Conservation (phyloP, 208 protist species). For the Borovskyia barvae region DNA sequence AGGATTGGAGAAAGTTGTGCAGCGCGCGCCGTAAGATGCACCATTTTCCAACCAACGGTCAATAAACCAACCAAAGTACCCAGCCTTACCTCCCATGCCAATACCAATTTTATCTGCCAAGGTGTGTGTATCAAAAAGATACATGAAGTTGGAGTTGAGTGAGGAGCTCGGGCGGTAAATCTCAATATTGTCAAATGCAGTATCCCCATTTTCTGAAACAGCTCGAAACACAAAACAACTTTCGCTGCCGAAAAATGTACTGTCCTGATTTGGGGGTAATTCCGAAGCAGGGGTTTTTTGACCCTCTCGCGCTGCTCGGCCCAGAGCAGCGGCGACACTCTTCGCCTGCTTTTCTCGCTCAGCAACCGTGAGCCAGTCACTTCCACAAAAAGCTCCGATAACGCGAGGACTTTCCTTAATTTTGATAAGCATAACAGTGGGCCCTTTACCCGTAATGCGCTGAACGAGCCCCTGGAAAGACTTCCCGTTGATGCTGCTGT, state of each 20-base stretch:
- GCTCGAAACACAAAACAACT: constrained; percentile 60
- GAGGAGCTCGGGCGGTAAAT: constrained; percentile 34
- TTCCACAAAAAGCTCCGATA: constrained; percentile 62
- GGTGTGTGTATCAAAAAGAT: constrained; percentile 67
- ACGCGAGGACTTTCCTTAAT: constrained; percentile 26
- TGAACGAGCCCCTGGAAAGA: constrained; percentile 66
- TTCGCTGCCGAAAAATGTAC: constrained; percentile 60
- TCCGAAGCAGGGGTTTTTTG: constrained; percentile 7
- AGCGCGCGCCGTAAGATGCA: constrained; percentile 32
- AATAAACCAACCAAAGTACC: constrained; percentile 69
- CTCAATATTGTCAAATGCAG: constrained; percentile 4
- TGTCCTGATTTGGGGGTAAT: constrained; percentile 39
- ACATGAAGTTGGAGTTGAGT: constrained; percentile 78
- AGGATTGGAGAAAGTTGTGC: constrained; percentile 55
- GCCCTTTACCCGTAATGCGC: constrained; percentile 33
- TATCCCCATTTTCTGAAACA: neutral
- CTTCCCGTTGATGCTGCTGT: constrained; percentile 51
- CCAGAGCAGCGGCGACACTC: constrained; percentile 37
- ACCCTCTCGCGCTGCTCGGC: constrained; percentile 43
- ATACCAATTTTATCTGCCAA: constrained; percentile 50
- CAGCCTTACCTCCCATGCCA: constrained; percentile 66
- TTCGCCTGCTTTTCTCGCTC: constrained; percentile 46
- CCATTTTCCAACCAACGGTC: constrained; percentile 71
- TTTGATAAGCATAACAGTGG: constrained; percentile 54
- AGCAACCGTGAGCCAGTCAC: constrained; percentile 53